Evolutionary conservation across 768 basidiomycete species (phyloP), one percentile per base, ranked within the genome.

Genomic region (Strobilomyces confusus): DNA sequence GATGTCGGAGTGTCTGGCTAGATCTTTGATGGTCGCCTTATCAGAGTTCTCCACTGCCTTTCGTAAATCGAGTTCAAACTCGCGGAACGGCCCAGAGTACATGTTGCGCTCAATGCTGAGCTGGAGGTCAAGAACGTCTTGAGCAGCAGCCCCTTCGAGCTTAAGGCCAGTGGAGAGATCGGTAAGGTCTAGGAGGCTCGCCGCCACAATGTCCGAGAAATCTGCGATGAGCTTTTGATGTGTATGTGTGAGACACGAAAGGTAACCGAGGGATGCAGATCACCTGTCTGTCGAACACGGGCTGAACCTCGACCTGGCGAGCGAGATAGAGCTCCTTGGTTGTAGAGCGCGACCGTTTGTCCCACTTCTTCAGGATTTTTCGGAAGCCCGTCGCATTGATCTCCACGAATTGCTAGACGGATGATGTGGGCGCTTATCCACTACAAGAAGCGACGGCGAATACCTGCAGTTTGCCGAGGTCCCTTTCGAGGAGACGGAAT

Each of bases 351-450:
- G 93, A 93, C 44, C 92, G 82, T 72, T 98, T 99, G 72, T 98
- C 97, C 80, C 92, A 99, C 69, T 99, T 99, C 67, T 99, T 98
- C 56, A 98, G 72, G 44, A 98, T 98, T 70, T 98, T 98, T 42
- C 95, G 83, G 69, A 98, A 98, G 4, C 94, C 97, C 11, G 86
- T 92, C 7, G 89, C 97, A 67, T 98, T 99, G 64, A 97, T 89
- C 72, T 98, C 97, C 57, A 99, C 85, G 64, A 95, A 99, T 81
- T 93, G 89, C 93, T 95, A 65, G 41, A 51, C 63, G 61, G 37
- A 49, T 26, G 0, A 56, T 58, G 52, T 63, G 59, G 60, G 59
- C 38, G 15, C 25, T 26, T 15, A 40, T 52, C 49, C 59, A 30
- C 46, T 23, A 37, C 48, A 52, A 48, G 59, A 49, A 53, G 48